Base-by-base conservation (phyloP, 768 basidiomycete species). In the Suillus plorans region DNA sequence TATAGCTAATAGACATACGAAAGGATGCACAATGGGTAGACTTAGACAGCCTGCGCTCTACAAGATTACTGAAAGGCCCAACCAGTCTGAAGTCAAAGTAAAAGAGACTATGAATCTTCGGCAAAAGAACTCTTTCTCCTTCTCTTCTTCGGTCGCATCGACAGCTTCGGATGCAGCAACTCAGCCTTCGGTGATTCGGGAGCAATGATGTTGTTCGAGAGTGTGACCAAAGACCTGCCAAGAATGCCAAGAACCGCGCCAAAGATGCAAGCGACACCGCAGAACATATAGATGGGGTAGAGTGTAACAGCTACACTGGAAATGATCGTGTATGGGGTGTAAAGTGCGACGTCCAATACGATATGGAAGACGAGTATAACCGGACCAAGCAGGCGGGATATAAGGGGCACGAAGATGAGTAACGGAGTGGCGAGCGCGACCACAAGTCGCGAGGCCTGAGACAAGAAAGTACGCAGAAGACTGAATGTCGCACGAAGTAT, bases 271-370 rank as follows among this genome's bases (percentile, higher is more conserved):
- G 87, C 86, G 1, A 84, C 80, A 2, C 85, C 85, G 45, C 78
- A 80, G 64, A 88, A 82, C 16, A 86, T 80, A 67, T 88, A 88
- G 41, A 87, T 60, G 0, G 87, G 87, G 56, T 84, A 85, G 1
- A 87, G 60, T 12, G 80, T 77, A 8, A 82, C 79, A 20, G 82
- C 70, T 34, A 83, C 63, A 70, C 77, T 80, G 7, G 73, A 58
- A 25, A 75, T 66, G 42, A 81, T 70, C 14, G 70, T 66, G 67
- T 81, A 83, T 0, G 89, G 89, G 25, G 79, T 76, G 66, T 77
- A 73, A 3, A 89, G 47, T 62, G 83, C 75, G 28, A 82, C 45
- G 55, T 82, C 78, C 28, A 81, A 64, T 8, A 80, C 22, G 31
- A 86, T 70, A 14, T 82, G 71, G 39, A 78, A 39, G 64, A 84